phyloP scores from a whole-genome alignment of 306 rosid species.

The Hippophae gyantsensis region DNA sequence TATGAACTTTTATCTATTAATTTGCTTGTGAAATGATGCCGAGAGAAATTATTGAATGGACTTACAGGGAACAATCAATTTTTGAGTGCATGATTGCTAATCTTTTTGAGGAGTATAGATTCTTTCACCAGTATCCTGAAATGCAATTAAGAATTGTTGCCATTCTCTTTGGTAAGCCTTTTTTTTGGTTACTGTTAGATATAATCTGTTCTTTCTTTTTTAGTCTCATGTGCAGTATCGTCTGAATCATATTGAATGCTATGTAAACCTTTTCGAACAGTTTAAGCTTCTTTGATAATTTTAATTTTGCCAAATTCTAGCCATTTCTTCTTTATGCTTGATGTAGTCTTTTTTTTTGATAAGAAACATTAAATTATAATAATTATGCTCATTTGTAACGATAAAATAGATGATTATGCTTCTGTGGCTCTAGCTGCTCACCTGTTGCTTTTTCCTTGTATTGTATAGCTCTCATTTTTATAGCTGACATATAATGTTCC shows the following conservation, averaged over 20 bases:
- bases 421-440: constrained; percentile 1
- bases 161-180: constrained; percentile 72
- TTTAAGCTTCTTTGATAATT: no score
- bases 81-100: constrained; percentile 92
- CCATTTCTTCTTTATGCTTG: no score
- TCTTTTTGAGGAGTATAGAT: constrained; percentile 88
- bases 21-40: constrained; percentile 7
- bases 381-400: no score
- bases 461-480: background rate
- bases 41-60: constrained; percentile 8
- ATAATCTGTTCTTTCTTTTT: background rate
- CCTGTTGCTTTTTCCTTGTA: background rate
- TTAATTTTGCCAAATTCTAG: no score
- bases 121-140: constrained; percentile 96
- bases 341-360: no score
- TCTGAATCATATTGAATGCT: no score
- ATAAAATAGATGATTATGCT: background rate
- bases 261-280: no score
- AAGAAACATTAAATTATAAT: no score
- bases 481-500: background rate
- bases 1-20: background rate
- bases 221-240: background rate
- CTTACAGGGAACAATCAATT: constrained; percentile 72
- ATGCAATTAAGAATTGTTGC: constrained; percentile 92
- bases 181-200: background rate